These are phyloP conservation scores for Clathrospora elynae DNA, from an alignment of 2,329 filamentous ascomycete genomes.

Conservation along the genomic window DNA sequence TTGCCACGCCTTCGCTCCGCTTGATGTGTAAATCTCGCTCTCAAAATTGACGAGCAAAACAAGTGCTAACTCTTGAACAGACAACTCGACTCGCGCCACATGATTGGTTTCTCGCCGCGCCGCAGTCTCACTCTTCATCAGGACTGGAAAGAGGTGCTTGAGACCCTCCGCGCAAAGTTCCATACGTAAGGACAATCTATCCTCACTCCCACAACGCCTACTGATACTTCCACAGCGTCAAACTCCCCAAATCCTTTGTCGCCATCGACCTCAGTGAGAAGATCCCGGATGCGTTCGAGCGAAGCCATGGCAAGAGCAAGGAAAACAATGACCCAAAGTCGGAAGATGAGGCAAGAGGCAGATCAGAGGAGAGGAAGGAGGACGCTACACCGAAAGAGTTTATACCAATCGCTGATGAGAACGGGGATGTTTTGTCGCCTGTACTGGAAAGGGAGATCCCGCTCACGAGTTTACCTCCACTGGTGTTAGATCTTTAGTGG, in stretches of 20 bases:
- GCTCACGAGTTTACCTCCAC: slow-evolving; percentile 13
- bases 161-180: slow-evolving; percentile 92
- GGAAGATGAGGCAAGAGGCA: slow-evolving; percentile 22
- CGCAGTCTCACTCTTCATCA: slow-evolving; percentile 87
- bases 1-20: slow-evolving; percentile 93
- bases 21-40: slow-evolving; percentile 69
- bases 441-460: slow-evolving; percentile 10
- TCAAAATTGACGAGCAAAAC: neutral
- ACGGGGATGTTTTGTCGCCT: slow-evolving; percentile 6
- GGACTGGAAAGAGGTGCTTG: slow-evolving; percentile 97
- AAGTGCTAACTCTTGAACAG: slow-evolving; percentile 25
- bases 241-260: slow-evolving; percentile 58
- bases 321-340: slow-evolving; percentile 24
- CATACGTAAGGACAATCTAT: slow-evolving; percentile 71
- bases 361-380: slow-evolving; percentile 25
- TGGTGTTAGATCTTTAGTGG: slow-evolving; percentile 15
- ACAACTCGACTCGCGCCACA: slow-evolving; percentile 93
- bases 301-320: slow-evolving; percentile 24
- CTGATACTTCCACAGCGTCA: slow-evolving; percentile 46
- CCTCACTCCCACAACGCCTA: neutral
- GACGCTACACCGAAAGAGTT: slow-evolving; percentile 2
- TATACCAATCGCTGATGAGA: slow-evolving; percentile 12
- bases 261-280: slow-evolving; percentile 58
- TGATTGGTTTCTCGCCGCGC: slow-evolving; percentile 91
- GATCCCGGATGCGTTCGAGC: slow-evolving; percentile 52